Evolutionary conservation across 2,329 filamentous ascomycete genomes (phyloP).

Genomic region (Meredithiella fracta): DNA sequence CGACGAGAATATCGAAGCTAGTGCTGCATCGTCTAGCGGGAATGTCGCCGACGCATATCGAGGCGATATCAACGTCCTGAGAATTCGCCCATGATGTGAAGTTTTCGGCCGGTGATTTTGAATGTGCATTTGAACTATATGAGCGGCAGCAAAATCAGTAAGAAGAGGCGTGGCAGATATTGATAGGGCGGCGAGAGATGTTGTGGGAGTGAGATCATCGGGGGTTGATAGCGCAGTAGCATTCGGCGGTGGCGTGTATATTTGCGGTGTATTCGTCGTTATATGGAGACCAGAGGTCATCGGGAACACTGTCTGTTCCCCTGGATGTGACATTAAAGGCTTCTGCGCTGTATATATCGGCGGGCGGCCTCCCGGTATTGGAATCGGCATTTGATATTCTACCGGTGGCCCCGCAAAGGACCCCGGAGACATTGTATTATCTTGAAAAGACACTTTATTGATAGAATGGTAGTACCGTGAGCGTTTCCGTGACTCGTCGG

Average conservation of each 20-base stretch:
- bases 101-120: slow-evolving; percentile 29
- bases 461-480: not conserved
- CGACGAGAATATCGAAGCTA: slow-evolving; percentile 41
- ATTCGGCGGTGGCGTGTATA: no score
- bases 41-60: slow-evolving; percentile 31
- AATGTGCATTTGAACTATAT: slow-evolving; percentile 32
- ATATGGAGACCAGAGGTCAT: slow-evolving; percentile 15
- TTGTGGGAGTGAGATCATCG: slow-evolving; percentile 17
- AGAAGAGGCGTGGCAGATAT: slow-evolving; percentile 23
- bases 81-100: slow-evolving; percentile 39
- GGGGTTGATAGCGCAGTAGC: not conserved
- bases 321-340: not conserved
- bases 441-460: not conserved
- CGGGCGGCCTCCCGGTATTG: not conserved
- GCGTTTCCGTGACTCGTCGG: slow-evolving; percentile 10
- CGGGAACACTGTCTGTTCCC: not conserved
- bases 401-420: no score
- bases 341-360: not conserved
- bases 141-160: slow-evolving; percentile 32
- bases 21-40: slow-evolving; percentile 38
- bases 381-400: not conserved
- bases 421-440: not conserved
- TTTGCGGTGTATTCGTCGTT: no score
- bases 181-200: slow-evolving; percentile 17
- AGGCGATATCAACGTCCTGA: slow-evolving; percentile 40